Percentiles rank a stretch among this genome's conserved stretches.
Evolutionary conservation across 2,329 filamentous ascomycete genomes (phyloP).

Genomic region (Neofusicoccum cordaticola): DNA sequence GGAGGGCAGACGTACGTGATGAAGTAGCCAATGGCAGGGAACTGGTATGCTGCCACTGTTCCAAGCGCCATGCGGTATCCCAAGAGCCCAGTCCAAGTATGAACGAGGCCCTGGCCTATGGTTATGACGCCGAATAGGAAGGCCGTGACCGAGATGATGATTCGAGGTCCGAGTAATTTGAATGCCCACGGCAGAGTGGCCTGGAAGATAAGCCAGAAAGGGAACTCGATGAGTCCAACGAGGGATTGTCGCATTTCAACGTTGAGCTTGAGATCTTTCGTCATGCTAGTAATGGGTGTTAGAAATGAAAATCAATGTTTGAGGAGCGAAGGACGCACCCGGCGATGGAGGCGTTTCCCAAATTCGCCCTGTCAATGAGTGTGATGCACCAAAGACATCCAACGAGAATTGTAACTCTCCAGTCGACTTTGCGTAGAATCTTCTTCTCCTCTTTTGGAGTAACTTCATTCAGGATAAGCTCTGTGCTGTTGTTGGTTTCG

Average conservation of each 20-base stretch:
- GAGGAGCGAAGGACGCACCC: neutral
- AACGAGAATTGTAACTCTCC: conserved; percentile 33
- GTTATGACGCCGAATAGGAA: neutral
- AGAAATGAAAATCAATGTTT: neutral
- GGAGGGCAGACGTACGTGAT: neutral
- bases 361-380: conserved; percentile 23
- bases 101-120: neutral
- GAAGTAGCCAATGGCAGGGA: neutral
- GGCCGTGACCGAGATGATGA: neutral
- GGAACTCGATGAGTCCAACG: neutral
- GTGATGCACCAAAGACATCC: conserved; percentile 29
- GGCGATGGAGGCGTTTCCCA: conserved; percentile 19
- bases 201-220: neutral
- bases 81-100: neutral
- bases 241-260: conserved; percentile 22
- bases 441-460: conserved; percentile 25
- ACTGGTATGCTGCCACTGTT: neutral
- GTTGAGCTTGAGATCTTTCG: conserved; percentile 20
- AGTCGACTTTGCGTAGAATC: conserved; percentile 36
- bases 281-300: conserved; percentile 21
- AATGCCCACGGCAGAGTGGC: neutral
- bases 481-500: neutral
- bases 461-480: neutral
- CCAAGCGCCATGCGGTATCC: conserved; percentile 15
- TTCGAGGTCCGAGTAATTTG: neutral